Conservation (phyloP, 2,329 filamentous ascomycete species). For the Xylariales sp. region DNA sequence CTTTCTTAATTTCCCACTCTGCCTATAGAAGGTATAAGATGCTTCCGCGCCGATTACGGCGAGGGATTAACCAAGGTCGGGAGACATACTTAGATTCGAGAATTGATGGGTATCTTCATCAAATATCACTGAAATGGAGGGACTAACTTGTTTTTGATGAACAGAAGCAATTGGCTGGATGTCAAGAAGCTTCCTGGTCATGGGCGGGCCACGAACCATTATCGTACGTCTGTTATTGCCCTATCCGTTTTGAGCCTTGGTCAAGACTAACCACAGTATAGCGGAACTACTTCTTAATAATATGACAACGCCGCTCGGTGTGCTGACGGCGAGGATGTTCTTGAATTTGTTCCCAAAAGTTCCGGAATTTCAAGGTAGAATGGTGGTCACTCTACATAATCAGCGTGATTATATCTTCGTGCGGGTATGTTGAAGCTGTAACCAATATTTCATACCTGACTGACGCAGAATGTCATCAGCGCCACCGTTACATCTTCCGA, state of each 20-base stretch:
- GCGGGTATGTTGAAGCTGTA: too few relatives aligned
- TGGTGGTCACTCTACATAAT: slow-evolving; percentile 90
- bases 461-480: slow-evolving; percentile 82
- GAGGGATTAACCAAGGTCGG: too few relatives aligned
- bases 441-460: slow-evolving; percentile 39
- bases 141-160: too few relatives aligned
- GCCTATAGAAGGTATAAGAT: too few relatives aligned
- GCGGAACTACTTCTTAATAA: slow-evolving; percentile 89
- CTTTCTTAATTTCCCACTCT: too few relatives aligned
- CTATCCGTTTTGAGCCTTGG: too few relatives aligned
- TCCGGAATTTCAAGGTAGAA: slow-evolving; percentile 79
- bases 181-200: slow-evolving; percentile 78
- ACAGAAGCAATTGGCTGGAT: slow-evolving; percentile 59
- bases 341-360: slow-evolving; percentile 71
- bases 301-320: slow-evolving; percentile 87
- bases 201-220: slow-evolving; percentile 81
- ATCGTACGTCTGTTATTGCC: too few relatives aligned
- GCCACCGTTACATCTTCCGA: slow-evolving; percentile 89
- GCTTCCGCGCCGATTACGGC: too few relatives aligned
- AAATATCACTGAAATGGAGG: too few relatives aligned
- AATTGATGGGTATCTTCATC: too few relatives aligned
- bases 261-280: too few relatives aligned
- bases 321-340: slow-evolving; percentile 83
- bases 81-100: too few relatives aligned
- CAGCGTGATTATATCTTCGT: slow-evolving; percentile 40